Conservation (phyloP, 1,139 yeast genomes). For the Protomyces gravidus region DNA sequence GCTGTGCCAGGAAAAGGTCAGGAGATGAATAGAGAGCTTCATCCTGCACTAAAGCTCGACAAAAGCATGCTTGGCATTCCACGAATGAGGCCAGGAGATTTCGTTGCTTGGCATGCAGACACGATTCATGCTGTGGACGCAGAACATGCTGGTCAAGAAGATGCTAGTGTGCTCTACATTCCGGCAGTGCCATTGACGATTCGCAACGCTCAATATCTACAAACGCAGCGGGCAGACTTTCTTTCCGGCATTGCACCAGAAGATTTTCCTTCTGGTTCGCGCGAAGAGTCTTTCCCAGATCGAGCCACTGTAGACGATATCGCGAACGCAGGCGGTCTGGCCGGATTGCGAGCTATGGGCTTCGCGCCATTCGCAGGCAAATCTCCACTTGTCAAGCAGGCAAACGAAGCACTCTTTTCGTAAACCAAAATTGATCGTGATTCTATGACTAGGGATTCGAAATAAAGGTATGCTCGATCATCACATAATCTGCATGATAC, state of each 20-base stretch:
- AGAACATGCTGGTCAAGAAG: slow-evolving; percentile 43
- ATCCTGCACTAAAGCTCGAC: slow-evolving; percentile 38
- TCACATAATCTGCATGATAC: slow-evolving; percentile 24
- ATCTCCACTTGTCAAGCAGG: not conserved
- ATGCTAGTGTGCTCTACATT: slow-evolving; percentile 46
- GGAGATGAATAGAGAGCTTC: slow-evolving; percentile 35
- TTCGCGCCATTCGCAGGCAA: not conserved
- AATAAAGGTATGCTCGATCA: too few relatives aligned
- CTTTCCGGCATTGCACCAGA: slow-evolving; percentile 39
- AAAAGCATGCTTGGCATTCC: slow-evolving; percentile 37
- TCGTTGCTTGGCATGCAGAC: slow-evolving; percentile 53
- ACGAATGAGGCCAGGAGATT: slow-evolving; percentile 41
- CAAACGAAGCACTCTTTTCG: not conserved
- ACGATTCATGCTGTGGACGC: slow-evolving; percentile 49
- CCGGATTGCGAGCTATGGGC: not conserved
- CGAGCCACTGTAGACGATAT: not conserved
- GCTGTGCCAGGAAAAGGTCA: slow-evolving; percentile 40
- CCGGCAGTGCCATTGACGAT: slow-evolving; percentile 41
- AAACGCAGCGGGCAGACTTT: slow-evolving; percentile 40
- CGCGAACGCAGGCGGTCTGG: not conserved
- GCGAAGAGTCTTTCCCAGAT: not conserved
- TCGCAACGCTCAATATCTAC: slow-evolving; percentile 38
- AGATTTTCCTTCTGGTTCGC: slow-evolving; percentile 41
- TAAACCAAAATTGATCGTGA: too few relatives aligned
- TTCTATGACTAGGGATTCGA: too few relatives aligned